A percentile compares a stretch with the other conserved stretches of the same genome.
Conservation (phyloP, 2,329 filamentous ascomycete species). For the Phialemonium atrogriseum region DNA sequence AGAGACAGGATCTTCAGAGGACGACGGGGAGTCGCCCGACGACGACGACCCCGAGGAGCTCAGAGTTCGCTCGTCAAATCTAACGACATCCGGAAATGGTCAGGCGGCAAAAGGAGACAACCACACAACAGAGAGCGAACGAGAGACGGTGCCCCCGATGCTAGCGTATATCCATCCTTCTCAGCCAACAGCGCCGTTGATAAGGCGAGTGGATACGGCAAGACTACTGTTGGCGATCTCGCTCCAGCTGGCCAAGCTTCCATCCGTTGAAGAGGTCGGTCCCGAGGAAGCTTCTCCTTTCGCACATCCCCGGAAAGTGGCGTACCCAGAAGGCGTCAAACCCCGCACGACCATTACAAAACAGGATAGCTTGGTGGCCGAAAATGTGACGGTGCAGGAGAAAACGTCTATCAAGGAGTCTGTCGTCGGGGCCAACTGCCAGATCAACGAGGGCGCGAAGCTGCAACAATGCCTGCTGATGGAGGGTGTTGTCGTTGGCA, state of each 20-base stretch:
- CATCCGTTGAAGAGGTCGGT: conserved; percentile 57
- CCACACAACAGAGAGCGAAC: conserved; percentile 15
- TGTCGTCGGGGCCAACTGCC: conserved; percentile 80
- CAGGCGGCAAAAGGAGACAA: conserved; percentile 15
- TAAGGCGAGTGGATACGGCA: conserved; percentile 83
- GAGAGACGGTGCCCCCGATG: conserved; percentile 54
- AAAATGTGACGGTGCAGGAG: conserved; percentile 83
- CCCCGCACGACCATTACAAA: conserved; percentile 73
- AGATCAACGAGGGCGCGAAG: conserved; percentile 78
- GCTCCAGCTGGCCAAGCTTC: conserved; percentile 77
- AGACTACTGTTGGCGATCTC: conserved; percentile 75
- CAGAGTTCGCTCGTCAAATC: too few relatives aligned
- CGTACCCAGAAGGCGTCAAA: conserved; percentile 75
- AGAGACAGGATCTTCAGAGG: conserved; percentile 15
- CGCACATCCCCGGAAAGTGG: conserved; percentile 70
- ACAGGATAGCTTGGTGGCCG: conserved; percentile 73
- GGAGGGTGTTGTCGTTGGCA: conserved; percentile 82
- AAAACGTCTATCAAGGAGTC: conserved; percentile 89
- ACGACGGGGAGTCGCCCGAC: conserved; percentile 7
- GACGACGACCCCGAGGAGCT: background rate
- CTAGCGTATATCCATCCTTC: conserved; percentile 74
- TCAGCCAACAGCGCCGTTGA: conserved; percentile 48
- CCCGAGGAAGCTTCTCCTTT: conserved; percentile 57
- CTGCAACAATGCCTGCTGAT: conserved; percentile 84
- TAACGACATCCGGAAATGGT: too few relatives aligned